These are phyloP conservation scores for Mariannaea sp. DNA, from an alignment of 2,329 filamentous ascomycete species.

Conservation along the genomic window DNA sequence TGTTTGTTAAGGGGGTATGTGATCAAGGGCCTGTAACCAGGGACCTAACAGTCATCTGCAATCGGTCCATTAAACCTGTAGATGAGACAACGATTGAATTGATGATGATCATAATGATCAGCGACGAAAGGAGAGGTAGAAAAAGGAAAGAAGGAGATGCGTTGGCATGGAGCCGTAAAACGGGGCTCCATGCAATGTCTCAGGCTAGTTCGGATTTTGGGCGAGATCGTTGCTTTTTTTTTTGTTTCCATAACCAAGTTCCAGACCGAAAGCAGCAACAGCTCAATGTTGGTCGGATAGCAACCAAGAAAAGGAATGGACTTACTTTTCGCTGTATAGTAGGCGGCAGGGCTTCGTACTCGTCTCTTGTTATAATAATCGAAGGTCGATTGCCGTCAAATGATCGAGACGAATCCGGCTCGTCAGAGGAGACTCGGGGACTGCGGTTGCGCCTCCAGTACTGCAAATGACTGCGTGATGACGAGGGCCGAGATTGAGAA, in stretches of 20 bases:
- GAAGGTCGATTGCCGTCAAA: slow-evolving; percentile 32
- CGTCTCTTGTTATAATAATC: slow-evolving; percentile 43
- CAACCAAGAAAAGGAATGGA: slow-evolving; percentile 19
- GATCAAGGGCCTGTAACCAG: slow-evolving; percentile 1
- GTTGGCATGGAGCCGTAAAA: not conserved
- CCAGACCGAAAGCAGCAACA: not conserved
- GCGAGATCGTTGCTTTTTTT: not conserved
- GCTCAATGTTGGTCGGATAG: not conserved
- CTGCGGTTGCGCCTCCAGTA: slow-evolving; percentile 30
- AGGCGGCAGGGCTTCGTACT: slow-evolving; percentile 58
- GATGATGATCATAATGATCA: not conserved
- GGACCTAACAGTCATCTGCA: not conserved
- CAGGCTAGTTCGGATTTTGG: not conserved
- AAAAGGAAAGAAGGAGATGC: not conserved
- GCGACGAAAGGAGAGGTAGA: not conserved
- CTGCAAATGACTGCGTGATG: slow-evolving; percentile 36
- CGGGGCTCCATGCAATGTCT: not conserved
- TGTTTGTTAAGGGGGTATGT: slow-evolving; percentile 4
- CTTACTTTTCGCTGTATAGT: slow-evolving; percentile 63
- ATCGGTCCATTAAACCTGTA: slow-evolving; percentile 3
- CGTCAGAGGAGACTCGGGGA: slow-evolving; percentile 34
- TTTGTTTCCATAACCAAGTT: not conserved
- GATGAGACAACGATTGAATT: slow-evolving; percentile 1
- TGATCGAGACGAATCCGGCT: slow-evolving; percentile 17
- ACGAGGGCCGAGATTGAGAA: slow-evolving; percentile 32